Evolutionary conservation across 139 green algal genomes (phyloP).

Genomic region (Volvox africanus): DNA sequence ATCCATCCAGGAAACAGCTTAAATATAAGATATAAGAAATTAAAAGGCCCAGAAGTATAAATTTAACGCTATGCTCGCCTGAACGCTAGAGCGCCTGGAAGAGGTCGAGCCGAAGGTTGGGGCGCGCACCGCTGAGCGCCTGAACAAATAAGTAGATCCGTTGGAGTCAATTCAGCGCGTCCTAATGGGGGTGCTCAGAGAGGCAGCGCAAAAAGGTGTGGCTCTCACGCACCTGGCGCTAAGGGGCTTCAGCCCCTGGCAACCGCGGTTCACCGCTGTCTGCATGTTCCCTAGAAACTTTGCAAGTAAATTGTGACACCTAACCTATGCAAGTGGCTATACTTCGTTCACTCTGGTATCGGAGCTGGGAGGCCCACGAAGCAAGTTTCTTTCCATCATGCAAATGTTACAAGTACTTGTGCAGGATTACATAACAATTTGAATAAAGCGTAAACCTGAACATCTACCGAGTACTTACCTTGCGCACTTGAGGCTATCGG

Average conservation of each 20-base stretch:
- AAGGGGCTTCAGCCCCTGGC: neutral
- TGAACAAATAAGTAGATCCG: neutral
- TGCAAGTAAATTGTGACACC: neutral
- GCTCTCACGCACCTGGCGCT: slow-evolving; percentile 9
- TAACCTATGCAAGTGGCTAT: neutral
- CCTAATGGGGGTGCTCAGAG: neutral
- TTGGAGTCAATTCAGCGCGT: neutral
- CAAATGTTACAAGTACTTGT: neutral
- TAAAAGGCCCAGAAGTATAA: neutral
- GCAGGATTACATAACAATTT: too few relatives aligned
- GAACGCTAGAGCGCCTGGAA: slow-evolving; percentile 17
- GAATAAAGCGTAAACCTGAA: neutral
- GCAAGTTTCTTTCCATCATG: neutral
- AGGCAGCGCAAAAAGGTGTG: neutral
- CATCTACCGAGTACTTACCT: too few relatives aligned
- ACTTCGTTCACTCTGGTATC: neutral
- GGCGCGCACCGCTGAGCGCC: neutral
- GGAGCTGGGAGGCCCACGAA: slow-evolving; percentile 12
- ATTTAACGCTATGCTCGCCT: slow-evolving; percentile 13
- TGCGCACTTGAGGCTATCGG: neutral
- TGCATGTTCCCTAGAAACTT: slow-evolving; percentile 1
- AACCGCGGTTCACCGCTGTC: neutral
- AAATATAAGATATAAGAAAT: neutral
- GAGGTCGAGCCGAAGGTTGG: slow-evolving; percentile 5
- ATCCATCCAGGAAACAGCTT: neutral